Evolutionary conservation across 495 filamentous ascomycete species (phyloP), one percentile per base, ranked within the genome.

Genomic region (Penicillium salamii): DNA sequence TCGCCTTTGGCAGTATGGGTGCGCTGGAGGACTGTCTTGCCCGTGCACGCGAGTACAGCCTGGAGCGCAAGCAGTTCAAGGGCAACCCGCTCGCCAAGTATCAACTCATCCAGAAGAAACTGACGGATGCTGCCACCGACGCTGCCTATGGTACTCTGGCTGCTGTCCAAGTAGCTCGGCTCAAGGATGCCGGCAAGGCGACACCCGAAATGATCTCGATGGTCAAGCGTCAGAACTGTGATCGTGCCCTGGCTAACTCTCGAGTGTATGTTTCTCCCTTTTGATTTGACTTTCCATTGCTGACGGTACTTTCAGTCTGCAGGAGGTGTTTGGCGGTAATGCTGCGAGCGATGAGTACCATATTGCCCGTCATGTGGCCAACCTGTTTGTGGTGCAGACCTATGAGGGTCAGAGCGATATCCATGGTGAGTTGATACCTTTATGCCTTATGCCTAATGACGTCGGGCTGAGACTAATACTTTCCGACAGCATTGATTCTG

Each of bases 391-490:
- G 44, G 96, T 92, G 36, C 92, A 97, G 67, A 97, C 92, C 1
- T 98, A 98, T 54, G 93, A 97, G 71, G 92, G 92, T 7, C 92
- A 96, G 66, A 95, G 90, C 54, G 92, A 97, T 71, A 96, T 96
- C 55, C 92, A 96, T 65, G 78, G 90, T 93, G 71, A 80, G 89
- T 78, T 19, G 39, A 34, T 37, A 8, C 23, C 23, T n/a, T n/a
- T n/a, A n/a, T n/a, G n/a, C n/a, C n/a, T n/a, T 13, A 47, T 32
- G 7, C 41, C 32, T 46, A 24, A 15, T 34, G 32, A 15, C 19
- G 26, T 63, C 46, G 44, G 21, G 35, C 45, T 35, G 54, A 53
- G 35, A 41, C 43, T 55, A 37, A 58, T 61, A 46, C 8, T 29
- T 17, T 13, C 58, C 26, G 49, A 36, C 52, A 84, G 82, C 78